Percentiles rank a stretch among this genome's conserved stretches.
These are phyloP conservation scores for Citrus glauca DNA, from an alignment of 345 rosid genomes.

Conservation along the genomic window DNA sequence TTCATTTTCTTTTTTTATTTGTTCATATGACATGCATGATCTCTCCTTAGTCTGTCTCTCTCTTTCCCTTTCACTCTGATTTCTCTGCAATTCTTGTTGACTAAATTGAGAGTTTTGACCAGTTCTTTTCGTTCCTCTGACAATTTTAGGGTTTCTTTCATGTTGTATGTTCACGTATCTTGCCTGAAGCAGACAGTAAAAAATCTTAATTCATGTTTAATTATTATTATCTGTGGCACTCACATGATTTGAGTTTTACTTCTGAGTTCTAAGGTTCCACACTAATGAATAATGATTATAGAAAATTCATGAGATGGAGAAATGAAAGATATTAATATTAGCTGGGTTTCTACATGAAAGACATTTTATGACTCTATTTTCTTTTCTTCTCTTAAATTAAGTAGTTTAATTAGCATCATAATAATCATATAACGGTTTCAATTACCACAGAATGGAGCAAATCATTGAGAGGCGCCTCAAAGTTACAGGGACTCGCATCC, in stretches of 20 bases:
- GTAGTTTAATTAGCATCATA: background rate
- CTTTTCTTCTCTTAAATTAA: background rate
- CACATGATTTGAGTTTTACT: background rate
- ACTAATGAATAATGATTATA: background rate
- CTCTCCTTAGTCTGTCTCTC: background rate
- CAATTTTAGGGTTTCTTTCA: slow-evolving; percentile 21
- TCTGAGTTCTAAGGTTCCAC: background rate
- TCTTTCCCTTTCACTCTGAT: background rate
- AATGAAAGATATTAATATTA: background rate
- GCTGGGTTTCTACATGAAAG: background rate
- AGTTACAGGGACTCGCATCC: slow-evolving; percentile 42
- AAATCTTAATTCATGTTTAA: background rate
- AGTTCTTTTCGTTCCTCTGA: background rate
- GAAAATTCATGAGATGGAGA: background rate
- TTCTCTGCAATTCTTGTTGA: background rate
- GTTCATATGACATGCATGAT: background rate
- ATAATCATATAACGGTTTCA: no score
- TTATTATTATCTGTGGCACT: background rate
- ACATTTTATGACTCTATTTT: background rate
- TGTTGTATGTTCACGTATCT: no score
- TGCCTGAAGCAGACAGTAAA: background rate
- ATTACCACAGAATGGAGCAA: slow-evolving; percentile 49
- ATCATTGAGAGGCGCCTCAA: slow-evolving; percentile 53
- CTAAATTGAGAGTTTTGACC: background rate
- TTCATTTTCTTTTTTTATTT: no score